These are phyloP conservation scores for Xylogone sp. DNA, from an alignment of 2,329 filamentous ascomycete genomes.

Conservation along the genomic window DNA sequence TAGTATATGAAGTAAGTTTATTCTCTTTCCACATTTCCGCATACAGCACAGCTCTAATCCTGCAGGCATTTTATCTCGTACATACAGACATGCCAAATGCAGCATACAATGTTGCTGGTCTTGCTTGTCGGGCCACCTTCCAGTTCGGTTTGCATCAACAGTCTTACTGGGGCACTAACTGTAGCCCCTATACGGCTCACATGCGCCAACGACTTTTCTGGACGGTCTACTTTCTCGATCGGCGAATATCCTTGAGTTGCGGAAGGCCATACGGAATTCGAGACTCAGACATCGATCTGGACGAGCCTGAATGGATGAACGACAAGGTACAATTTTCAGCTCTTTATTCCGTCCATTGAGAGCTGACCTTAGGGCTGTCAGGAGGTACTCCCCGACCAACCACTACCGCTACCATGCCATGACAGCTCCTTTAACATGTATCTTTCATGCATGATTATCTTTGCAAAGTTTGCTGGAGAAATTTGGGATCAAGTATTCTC, in stretches of 20 bases:
- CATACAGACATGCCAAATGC: not conserved
- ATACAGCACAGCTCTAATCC: not conserved
- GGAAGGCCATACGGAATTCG: constrained; percentile 44
- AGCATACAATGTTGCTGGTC: not conserved
- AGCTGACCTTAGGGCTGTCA: not conserved
- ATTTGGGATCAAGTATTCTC: not conserved
- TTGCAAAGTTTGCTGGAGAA: not conserved
- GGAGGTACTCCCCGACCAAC: not conserved
- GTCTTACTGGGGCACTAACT: constrained; percentile 32
- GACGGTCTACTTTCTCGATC: constrained; percentile 44
- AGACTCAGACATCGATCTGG: constrained; percentile 45
- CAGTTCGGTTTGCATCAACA: constrained; percentile 45
- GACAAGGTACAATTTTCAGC: constrained; percentile 17
- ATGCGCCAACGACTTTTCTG: constrained; percentile 44
- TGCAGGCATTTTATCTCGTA: not conserved
- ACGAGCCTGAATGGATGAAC: constrained; percentile 38
- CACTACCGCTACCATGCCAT: not conserved
- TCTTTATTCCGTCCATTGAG: not conserved
- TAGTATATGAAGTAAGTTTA: not conserved
- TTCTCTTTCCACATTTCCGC: too few relatives aligned
- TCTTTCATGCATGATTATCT: not conserved
- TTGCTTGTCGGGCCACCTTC: constrained; percentile 15
- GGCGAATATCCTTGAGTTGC: constrained; percentile 43
- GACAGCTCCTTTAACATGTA: not conserved
- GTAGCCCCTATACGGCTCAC: constrained; percentile 35